A percentile compares a stretch with the other conserved stretches of the same genome.
Evolutionary conservation across 805 yeast species (phyloP).

Genomic region (Candida saitoana): DNA sequence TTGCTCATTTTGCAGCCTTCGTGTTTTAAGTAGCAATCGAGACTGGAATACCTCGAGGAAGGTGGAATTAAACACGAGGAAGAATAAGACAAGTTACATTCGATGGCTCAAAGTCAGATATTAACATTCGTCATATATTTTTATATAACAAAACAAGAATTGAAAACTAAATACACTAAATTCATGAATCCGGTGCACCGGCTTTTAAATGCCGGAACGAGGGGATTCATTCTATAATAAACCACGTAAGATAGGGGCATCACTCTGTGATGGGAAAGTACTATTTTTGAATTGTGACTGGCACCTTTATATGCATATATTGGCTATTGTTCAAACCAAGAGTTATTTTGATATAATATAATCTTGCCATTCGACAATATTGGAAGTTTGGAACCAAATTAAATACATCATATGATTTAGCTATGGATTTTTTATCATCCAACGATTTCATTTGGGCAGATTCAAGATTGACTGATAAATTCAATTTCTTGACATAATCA

Average conservation of each 20-base stretch:
- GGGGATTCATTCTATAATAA: background rate
- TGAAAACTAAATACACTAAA: background rate
- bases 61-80: too few species aligned
- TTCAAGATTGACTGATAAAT: constrained; percentile 14
- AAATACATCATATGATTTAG: constrained; percentile 20
- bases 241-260: background rate
- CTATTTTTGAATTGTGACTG: constrained; percentile 24
- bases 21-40: background rate
- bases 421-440: constrained; percentile 6
- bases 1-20: background rate
- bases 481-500: constrained; percentile 11
- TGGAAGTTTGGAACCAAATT: constrained; percentile 38
- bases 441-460: constrained; percentile 10
- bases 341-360: constrained; percentile 26
- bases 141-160: background rate
- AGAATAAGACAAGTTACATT: background rate
- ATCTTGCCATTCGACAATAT: constrained; percentile 27
- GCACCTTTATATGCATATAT: constrained; percentile 23
- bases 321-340: constrained; percentile 20
- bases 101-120: background rate
- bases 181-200: background rate
- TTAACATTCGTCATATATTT: background rate
- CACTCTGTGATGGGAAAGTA: background rate
- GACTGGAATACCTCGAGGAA: too few species aligned
- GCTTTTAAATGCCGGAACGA: too few species aligned